Evolutionary conservation across 306 rosid genomes (phyloP), one percentile per base, ranked within the genome.

Genomic region (Coriaria nepalensis): DNA sequence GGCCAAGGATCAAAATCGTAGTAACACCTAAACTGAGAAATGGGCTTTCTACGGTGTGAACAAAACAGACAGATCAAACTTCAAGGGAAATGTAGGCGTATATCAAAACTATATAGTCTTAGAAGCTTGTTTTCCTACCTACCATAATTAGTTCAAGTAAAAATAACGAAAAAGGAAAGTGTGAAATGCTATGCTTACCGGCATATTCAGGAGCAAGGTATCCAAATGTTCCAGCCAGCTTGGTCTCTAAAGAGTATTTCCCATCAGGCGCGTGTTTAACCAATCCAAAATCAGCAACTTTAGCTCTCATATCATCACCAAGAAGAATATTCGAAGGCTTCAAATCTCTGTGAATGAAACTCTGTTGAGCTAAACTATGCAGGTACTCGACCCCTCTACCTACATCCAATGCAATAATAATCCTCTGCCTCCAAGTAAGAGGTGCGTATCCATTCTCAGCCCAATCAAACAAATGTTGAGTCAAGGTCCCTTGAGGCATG

Each of bases 401-500:
- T 7, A 45, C 49, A 45, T 45, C 49, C 49, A 45, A 45, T 29
- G 96, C 96, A 45, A 83, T 72, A 29, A 64, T 56, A 13, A 78
- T 67, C 61, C 96, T 80, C 68, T 75, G 93, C 65, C 82, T 88
- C 96, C 96, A 88, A 4, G 78, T 66, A 49, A 83, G 59, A 51
- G 93, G 90, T 53, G 81, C 29, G 43, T 50, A 65, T 0, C 78
- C 78, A 7, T 14, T 64, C 70, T 72, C 93, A 2, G 20, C 65
- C 71, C 90, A 80, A 14, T 84, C 81, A 50, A 81, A 83, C 64
- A 88, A 76, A 55, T 88, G 94, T 7, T 78, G 74, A 0, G 93
- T 88, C 54, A 88, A 57, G 6, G 86, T 74, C 56, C 96, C 96
- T 57, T 87, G 93, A 10, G 96, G 86, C 96, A 87, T 80, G 46